Base-by-base conservation (phyloP, 768 basidiomycete species). In the Mycena galericulata region DNA sequence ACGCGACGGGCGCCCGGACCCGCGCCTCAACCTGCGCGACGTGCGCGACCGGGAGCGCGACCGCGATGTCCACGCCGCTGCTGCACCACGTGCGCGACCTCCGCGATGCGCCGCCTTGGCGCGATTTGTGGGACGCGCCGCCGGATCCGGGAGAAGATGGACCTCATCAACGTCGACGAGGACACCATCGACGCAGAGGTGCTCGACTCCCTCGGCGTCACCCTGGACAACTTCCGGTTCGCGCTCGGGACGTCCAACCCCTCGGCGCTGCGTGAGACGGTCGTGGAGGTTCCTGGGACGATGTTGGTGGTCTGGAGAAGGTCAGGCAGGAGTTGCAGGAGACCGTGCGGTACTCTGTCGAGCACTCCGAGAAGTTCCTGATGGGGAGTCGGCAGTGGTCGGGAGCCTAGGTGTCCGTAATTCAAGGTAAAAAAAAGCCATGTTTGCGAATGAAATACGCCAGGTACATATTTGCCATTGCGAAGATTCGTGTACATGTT, bases 141-240 rank as follows among this genome's bases (percentile, higher is more conserved):
- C n/a, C n/a, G n/a, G 79, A 99, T 99, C 71, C 94, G 98, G 79
- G 98, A 99, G 84, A 99, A 99, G 90, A 99, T 99, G 97, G 97
- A 98, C 73, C 83, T 96, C 73, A 96, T 97, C 71, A 95, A 97
- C 79, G 88, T 97, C 32, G 95, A 96, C 70, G 95, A 97, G 80
- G 98, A 99, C 77, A 98, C n/a, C n/a, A n/a, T n/a, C n/a, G n/a
- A n/a, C n/a, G n/a, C n/a, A n/a, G n/a, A n/a, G n/a, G n/a, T n/a
- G n/a, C n/a, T n/a, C n/a, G n/a, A n/a, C n/a, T n/a, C n/a, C n/a
- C n/a, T n/a, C n/a, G n/a, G n/a, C n/a, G n/a, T n/a, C n/a, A n/a
- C n/a, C n/a, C n/a, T n/a, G n/a, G n/a, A n/a, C n/a, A n/a, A n/a
- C n/a, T n/a, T n/a, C n/a, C n/a, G n/a, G n/a, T n/a, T n/a, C n/a